These are phyloP conservation scores for Rhipidocladum racemiflorum DNA, from an alignment of 176 grass and related monocot species.

Conservation along the genomic window DNA sequence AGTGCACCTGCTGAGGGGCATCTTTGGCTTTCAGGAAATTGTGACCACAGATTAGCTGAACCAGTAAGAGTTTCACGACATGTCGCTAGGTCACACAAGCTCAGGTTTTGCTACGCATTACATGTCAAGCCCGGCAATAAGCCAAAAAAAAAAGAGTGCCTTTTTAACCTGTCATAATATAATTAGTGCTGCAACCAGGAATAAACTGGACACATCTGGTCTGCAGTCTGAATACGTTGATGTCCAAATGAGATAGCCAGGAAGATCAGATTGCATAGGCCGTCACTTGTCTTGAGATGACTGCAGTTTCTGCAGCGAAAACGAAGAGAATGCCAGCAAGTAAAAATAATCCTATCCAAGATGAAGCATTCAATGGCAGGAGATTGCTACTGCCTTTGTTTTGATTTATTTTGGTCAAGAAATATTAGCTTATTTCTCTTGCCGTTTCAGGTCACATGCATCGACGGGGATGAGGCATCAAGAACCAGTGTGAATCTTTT, in stretches of 20 bases:
- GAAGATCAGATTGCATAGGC: background rate
- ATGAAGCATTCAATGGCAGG: background rate
- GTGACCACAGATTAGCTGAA: background rate
- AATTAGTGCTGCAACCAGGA: background rate
- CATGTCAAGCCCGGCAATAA: background rate
- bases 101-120: background rate
- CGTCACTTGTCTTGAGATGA: background rate
- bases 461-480: background rate
- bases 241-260: background rate
- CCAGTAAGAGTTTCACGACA: background rate
- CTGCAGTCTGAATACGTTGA: background rate
- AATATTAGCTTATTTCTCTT: background rate
- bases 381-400: background rate
- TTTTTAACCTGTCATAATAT: background rate
- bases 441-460: background rate
- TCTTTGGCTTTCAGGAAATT: background rate
- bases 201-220: background rate
- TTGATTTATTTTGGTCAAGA: background rate
- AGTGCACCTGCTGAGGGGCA: background rate
- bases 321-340: background rate
- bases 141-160: background rate
- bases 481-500: background rate
- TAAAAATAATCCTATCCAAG: background rate
- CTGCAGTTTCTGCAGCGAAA: background rate
- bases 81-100: background rate